Conservation (phyloP, 2,329 filamentous ascomycete genomes). For the Xylariales sp. region DNA sequence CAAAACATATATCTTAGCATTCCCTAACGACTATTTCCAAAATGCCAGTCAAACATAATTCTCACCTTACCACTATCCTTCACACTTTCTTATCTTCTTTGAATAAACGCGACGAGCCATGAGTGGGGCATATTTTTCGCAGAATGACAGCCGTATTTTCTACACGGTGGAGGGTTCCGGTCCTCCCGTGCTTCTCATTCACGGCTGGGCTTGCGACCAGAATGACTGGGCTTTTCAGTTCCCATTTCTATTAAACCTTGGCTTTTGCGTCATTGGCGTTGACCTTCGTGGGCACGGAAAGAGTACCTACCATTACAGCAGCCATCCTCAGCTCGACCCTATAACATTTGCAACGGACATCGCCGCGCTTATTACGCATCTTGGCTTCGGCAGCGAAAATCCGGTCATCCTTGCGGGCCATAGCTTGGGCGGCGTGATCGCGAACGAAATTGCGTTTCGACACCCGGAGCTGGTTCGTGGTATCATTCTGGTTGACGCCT, state of each 20-base stretch:
- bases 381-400: conserved; percentile 3
- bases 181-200: conserved; percentile 4
- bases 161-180: conserved; percentile 7
- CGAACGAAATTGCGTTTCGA: conserved; percentile 1
- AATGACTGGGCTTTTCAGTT: conserved; percentile 7
- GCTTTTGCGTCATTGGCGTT: conserved; percentile 4
- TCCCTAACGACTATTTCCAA: too few species aligned
- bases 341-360: conserved; percentile 5
- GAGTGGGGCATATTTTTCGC: too few species aligned
- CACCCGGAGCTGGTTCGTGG: conserved; percentile 3
- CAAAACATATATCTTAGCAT: too few species aligned
- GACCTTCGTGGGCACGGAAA: conserved; percentile 9
- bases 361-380: conserved; percentile 2
- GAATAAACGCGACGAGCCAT: too few species aligned
- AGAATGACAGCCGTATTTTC: conserved; percentile 3
- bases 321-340: conserved; percentile 4
- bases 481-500: conserved; percentile 5
- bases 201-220: conserved; percentile 7
- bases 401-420: conserved; percentile 8
- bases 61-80: too few species aligned
- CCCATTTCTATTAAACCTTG: conserved; percentile 1
- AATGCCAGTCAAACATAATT: too few species aligned
- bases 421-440: conserved; percentile 7
- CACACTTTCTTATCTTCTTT: too few species aligned
- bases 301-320: conserved; percentile 1